A percentile compares a stretch with the other conserved stretches of the same genome.
Evolutionary conservation across 2,329 filamentous ascomycete species (phyloP).

Genomic region (Clarireedia monteithiana): DNA sequence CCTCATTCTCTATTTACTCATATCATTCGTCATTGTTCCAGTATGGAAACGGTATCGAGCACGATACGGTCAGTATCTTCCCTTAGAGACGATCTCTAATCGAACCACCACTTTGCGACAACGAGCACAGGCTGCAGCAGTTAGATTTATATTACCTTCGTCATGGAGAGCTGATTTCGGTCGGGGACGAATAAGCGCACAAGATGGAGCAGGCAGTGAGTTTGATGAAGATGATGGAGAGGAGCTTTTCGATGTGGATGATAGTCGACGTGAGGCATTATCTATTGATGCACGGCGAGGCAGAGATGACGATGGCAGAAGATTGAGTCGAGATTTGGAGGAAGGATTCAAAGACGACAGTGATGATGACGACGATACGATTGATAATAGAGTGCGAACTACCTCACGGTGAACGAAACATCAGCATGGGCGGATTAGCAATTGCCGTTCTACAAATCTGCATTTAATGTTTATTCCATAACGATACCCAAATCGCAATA

Average conservation of each 20-base stretch:
- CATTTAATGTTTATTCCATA: constrained; percentile 2
- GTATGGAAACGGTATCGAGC: constrained; percentile 62
- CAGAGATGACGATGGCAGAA: constrained; percentile 41
- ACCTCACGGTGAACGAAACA: constrained; percentile 8
- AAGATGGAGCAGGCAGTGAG: constrained; percentile 41
- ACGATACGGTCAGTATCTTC: constrained; percentile 68
- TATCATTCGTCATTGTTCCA: constrained; percentile 59
- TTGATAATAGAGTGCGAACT: constrained; percentile 2
- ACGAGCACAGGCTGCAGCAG: constrained; percentile 38
- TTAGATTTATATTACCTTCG: constrained; percentile 37
- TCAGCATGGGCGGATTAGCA: not conserved
- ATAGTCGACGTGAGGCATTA: constrained; percentile 35
- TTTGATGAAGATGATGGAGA: constrained; percentile 61
- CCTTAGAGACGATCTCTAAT: constrained; percentile 54
- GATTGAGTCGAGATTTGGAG: constrained; percentile 73
- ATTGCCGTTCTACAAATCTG: not conserved
- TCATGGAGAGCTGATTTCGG: constrained; percentile 40
- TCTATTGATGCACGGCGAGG: constrained; percentile 29
- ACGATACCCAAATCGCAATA: not conserved
- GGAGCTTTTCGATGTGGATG: constrained; percentile 54
- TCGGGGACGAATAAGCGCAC: constrained; percentile 33
- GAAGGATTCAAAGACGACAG: constrained; percentile 69
- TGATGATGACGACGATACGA: constrained; percentile 43
- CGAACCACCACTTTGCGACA: constrained; percentile 48
- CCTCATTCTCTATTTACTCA: constrained; percentile 56